phyloP scores from a whole-genome alignment of 192 early-diverging fungal species.

The Coemansia sp. region DNA sequence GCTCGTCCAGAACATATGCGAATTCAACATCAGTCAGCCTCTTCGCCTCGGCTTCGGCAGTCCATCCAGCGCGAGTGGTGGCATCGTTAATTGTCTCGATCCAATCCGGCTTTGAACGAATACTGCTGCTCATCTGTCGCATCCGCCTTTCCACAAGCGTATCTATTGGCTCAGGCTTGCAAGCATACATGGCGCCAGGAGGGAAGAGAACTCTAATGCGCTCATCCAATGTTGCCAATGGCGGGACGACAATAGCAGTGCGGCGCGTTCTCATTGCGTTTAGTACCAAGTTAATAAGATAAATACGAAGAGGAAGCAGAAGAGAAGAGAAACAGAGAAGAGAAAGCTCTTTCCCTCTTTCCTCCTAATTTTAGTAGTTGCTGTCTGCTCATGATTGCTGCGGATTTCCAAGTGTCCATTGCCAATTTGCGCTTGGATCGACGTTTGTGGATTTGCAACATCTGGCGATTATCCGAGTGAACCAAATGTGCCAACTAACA shows the following conservation, averaged over 20 bases:
- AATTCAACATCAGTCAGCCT: slow-evolving; percentile 48
- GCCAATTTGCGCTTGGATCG: too few species aligned
- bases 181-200: slow-evolving; percentile 20
- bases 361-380: too few species aligned
- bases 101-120: slow-evolving; percentile 60
- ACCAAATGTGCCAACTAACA: neutral
- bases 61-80: slow-evolving; percentile 29
- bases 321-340: too few species aligned
- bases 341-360: too few species aligned
- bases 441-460: too few species aligned
- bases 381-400: too few species aligned
- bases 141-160: slow-evolving; percentile 32
- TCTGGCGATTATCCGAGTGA: too few species aligned
- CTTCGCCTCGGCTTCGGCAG: slow-evolving; percentile 20
- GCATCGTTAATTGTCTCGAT: slow-evolving; percentile 23
- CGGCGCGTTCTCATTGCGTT: neutral
- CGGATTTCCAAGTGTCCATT: too few species aligned
- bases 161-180: neutral
- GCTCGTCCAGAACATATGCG: slow-evolving; percentile 49
- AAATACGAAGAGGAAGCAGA: neutral
- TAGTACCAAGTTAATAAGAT: neutral
- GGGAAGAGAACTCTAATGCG: neutral
- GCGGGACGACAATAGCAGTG: neutral
- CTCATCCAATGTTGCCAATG: neutral
- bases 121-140: slow-evolving; percentile 35